phyloP scores from a whole-genome alignment of 1,139 yeast species.

The Tardiomyces digboiensis region DNA sequence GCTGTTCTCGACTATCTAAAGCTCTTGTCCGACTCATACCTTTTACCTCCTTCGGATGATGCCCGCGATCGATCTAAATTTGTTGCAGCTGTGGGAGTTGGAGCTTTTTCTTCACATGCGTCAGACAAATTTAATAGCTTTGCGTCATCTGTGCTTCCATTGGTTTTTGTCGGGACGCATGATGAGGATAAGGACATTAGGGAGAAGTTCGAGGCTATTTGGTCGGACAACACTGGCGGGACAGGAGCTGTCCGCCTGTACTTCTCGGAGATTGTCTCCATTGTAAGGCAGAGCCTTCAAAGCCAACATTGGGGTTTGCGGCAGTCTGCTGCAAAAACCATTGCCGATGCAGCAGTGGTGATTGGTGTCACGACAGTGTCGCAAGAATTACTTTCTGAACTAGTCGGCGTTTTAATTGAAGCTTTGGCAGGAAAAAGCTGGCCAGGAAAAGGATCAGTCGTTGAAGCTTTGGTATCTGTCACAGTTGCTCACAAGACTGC shows the following conservation, averaged over 20 bases:
- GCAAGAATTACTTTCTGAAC: slow-evolving; percentile 20
- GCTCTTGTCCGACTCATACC: slow-evolving; percentile 46
- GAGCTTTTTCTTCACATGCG: slow-evolving; percentile 60
- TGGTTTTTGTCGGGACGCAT: slow-evolving; percentile 70
- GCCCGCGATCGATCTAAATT: slow-evolving; percentile 37
- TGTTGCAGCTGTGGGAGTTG: slow-evolving; percentile 54
- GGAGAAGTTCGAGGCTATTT: slow-evolving; percentile 48
- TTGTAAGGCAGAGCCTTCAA: slow-evolving; percentile 41
- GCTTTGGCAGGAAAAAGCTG: slow-evolving; percentile 76
- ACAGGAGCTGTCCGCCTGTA: slow-evolving; percentile 63
- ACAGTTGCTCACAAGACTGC: slow-evolving; percentile 34
- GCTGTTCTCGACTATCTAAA: slow-evolving; percentile 46
- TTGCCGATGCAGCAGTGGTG: slow-evolving; percentile 49
- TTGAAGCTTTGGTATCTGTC: slow-evolving; percentile 60
- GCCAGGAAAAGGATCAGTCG: slow-evolving; percentile 75
- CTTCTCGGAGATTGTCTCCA: slow-evolving; percentile 53
- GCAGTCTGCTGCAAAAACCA: slow-evolving; percentile 60
- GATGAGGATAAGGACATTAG: slow-evolving; percentile 44
- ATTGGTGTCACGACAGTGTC: slow-evolving; percentile 8
- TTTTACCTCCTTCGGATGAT: slow-evolving; percentile 39
- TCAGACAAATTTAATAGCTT: slow-evolving; percentile 58
- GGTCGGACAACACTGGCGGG: slow-evolving; percentile 79
- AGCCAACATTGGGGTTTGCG: slow-evolving; percentile 59
- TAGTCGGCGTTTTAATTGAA: slow-evolving; percentile 48
- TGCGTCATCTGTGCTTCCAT: slow-evolving; percentile 61